phyloP scores from a whole-genome alignment of 2,329 filamentous ascomycete genomes.

The Fusarium sacchari region DNA sequence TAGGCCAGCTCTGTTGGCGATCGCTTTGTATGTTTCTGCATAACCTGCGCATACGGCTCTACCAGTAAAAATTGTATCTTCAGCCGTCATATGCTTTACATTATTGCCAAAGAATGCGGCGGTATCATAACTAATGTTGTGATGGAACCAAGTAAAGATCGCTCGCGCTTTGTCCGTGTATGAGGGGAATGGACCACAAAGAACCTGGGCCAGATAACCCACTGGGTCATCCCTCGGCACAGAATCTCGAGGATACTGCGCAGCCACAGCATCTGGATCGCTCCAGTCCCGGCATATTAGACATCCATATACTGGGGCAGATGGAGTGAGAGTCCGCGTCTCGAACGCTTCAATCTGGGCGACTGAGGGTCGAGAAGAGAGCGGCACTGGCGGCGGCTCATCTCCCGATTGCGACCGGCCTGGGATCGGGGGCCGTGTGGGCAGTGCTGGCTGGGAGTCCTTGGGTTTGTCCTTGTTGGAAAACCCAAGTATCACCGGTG shows the following conservation, averaged over 20 bases:
- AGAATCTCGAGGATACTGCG: conserved; percentile 76
- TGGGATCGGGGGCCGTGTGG: conserved; percentile 29
- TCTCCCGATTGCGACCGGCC: conserved; percentile 42
- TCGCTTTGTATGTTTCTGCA: conserved; percentile 80
- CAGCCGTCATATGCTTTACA: conserved; percentile 73
- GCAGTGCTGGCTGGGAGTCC: conserved; percentile 23
- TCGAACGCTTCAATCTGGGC: conserved; percentile 61
- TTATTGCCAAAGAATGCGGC: conserved; percentile 79
- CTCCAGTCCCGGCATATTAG: conserved; percentile 90
- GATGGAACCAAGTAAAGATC: conserved; percentile 95
- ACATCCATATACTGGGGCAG: conserved; percentile 60
- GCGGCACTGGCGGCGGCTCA: conserved; percentile 62
- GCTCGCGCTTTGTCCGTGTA: conserved; percentile 89
- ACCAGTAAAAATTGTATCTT: conserved; percentile 78
- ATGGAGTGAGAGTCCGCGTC: conserved; percentile 44
- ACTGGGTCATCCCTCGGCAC: conserved; percentile 74
- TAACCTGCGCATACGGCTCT: conserved; percentile 93
- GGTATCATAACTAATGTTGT: conserved; percentile 90
- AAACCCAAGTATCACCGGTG: conserved; percentile 29
- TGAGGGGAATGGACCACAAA: conserved; percentile 83
- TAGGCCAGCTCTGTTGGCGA: conserved; percentile 82
- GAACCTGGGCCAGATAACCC: conserved; percentile 77
- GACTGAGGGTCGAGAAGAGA: conserved; percentile 61
- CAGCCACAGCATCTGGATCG: conserved; percentile 79
- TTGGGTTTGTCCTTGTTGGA: conserved; percentile 18